Evolutionary conservation across 2,329 filamentous ascomycete species (phyloP), one percentile per base, ranked within the genome.

Genomic region (Calonectria ilicicola): DNA sequence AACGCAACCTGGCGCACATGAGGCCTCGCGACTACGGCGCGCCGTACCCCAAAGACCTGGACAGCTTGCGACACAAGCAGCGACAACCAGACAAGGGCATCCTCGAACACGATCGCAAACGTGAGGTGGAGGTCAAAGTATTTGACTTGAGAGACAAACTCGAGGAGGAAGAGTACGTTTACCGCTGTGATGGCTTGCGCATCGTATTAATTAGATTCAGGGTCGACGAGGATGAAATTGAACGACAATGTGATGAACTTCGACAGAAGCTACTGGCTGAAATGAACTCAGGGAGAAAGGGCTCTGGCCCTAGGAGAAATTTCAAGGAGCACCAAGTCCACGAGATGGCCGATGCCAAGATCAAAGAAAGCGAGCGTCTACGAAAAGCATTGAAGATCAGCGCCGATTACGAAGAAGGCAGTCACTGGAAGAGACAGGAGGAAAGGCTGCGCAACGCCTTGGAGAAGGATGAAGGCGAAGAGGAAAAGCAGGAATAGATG

Each of bases 271-370:
- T 87, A 0, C 78, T 83, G 1, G 82, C 81, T 14, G 84, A 86
- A 70, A 82, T 85, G 73, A 82, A 85, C 56, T 80, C 80, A 0
- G 80, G 78, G 1, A 81, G 79, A 40, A 82, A 75, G 26, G 77
- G 74, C 27, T 82, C 79, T 68, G 84, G 82, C 27, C 84, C 81
- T n/a, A 82, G 84, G 69, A 85, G 82, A 67, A 89, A 91, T 12
- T 89, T 98, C 75, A 99, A 98, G 86, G 89, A 92, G 76, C 95
- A 98, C 85, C 95, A 98, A 85, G 95, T 98, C 23, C 97, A 99
- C 86, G 97, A 98, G 85, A 89, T 98, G 83, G 97, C 97, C 21
- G 94, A 97, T 80, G 97, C 96, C 72, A 99, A 99, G 89, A 96
- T 98, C 78, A 93, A 95, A 83, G 97, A 99, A 89, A 98, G 93